phyloP scores from a whole-genome alignment of 257 asterid genomes.

The Plantago major region DNA sequence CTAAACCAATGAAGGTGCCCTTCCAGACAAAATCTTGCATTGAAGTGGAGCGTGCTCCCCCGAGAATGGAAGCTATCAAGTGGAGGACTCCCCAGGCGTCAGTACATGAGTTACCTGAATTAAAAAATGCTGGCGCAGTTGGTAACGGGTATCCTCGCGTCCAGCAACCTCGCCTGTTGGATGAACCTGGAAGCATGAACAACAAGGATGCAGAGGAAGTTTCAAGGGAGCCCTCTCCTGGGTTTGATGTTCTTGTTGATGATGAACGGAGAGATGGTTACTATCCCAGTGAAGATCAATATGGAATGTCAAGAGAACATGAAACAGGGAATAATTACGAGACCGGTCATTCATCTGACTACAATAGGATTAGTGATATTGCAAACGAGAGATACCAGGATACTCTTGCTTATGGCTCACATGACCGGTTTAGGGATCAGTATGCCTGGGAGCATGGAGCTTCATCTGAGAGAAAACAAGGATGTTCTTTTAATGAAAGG shows the following conservation, averaged over 20 bases:
- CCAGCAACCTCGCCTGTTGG: constrained; percentile 36
- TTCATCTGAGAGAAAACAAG: constrained; percentile 48
- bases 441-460: constrained; percentile 51
- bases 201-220: constrained; percentile 51
- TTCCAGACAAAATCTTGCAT: constrained; percentile 26
- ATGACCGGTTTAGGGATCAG: constrained; percentile 40
- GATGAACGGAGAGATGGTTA: constrained; percentile 68
- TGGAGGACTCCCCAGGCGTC: constrained; percentile 26
- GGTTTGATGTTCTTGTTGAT: constrained; percentile 89
- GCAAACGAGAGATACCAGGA: constrained; percentile 51
- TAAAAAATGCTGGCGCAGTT: constrained; percentile 24
- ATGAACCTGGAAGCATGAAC: constrained; percentile 38
- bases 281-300: constrained; percentile 65
- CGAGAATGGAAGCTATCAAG: constrained; percentile 32
- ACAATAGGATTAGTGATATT: constrained; percentile 33
- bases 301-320: constrained; percentile 50
- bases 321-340: constrained; percentile 45
- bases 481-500: constrained; percentile 45
- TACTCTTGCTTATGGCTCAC: constrained; percentile 42
- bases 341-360: constrained; percentile 44
- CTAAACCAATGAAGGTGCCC: constrained; percentile 31
- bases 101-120: constrained; percentile 24
- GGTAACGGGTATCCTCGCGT: constrained; percentile 32
- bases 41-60: constrained; percentile 29
- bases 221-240: constrained; percentile 94